Conservation (phyloP, 495 filamentous ascomycete genomes). For the Aspergillus egyptiacus region DNA sequence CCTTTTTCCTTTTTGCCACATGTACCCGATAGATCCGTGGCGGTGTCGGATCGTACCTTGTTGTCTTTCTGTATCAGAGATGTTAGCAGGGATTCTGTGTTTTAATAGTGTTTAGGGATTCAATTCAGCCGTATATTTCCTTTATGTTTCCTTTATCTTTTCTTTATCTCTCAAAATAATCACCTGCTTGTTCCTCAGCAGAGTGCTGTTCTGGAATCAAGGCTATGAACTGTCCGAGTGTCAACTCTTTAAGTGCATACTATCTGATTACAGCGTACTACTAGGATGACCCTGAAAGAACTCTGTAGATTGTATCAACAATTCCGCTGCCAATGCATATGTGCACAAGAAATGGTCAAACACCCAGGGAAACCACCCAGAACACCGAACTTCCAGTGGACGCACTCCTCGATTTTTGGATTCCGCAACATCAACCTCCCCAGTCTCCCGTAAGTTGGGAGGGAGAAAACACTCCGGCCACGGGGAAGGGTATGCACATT, state of each 20-base stretch:
- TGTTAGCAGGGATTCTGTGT: constrained; percentile 18
- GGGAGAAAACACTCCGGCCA: neutral
- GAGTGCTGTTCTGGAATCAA: too few species aligned
- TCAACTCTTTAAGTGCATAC: too few species aligned
- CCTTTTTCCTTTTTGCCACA: constrained; percentile 21
- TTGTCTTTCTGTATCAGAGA: constrained; percentile 23
- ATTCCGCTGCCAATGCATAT: constrained; percentile 30
- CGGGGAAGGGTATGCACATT: constrained; percentile 8
- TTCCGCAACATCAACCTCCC: neutral
- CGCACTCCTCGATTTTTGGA: constrained; percentile 13
- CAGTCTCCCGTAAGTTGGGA: neutral
- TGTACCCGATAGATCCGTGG: constrained; percentile 34
- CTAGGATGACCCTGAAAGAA: neutral
- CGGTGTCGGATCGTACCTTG: constrained; percentile 22
- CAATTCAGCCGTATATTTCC: constrained; percentile 17
- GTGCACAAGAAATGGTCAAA: constrained; percentile 21
- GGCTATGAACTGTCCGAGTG: too few species aligned
- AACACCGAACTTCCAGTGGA: constrained; percentile 23
- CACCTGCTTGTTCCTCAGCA: too few species aligned
- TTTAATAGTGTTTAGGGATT: constrained; percentile 17
- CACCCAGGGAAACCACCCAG: constrained; percentile 14
- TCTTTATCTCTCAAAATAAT: too few species aligned
- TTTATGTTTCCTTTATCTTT: constrained; percentile 10
- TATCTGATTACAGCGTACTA: too few species aligned
- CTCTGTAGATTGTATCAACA: constrained; percentile 20